Conservation (phyloP, 2,329 filamentous ascomycete genomes). For the Lomentospora prolificans region DNA sequence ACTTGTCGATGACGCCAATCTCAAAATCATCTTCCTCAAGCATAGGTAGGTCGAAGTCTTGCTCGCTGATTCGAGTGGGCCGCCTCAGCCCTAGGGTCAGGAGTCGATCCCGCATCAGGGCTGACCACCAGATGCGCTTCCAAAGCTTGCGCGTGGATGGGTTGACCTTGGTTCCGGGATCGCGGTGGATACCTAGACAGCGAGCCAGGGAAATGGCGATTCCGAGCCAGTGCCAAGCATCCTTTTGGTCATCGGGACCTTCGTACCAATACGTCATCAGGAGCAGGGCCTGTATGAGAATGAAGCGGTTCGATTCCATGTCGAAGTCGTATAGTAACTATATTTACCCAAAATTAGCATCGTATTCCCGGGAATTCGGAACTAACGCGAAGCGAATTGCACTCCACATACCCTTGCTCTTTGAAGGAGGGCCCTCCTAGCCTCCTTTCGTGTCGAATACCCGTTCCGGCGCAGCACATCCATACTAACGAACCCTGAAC, state of each 20-base stretch:
- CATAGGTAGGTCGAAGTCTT: constrained; percentile 60
- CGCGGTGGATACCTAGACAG: constrained; percentile 57
- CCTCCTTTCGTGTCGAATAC: constrained; percentile 49
- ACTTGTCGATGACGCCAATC: constrained; percentile 30
- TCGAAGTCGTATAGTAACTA: constrained; percentile 60
- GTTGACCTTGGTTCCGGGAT: constrained; percentile 52
- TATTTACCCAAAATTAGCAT: background rate
- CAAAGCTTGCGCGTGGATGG: constrained; percentile 47
- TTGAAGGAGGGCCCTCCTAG: constrained; percentile 55
- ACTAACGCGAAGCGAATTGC: constrained; percentile 10
- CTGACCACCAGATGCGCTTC: constrained; percentile 65
- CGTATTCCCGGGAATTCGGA: no score
- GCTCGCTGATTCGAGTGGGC: constrained; percentile 55
- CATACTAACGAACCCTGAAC: constrained; percentile 54
- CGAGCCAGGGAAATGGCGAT: constrained; percentile 58
- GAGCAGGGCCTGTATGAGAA: constrained; percentile 53
- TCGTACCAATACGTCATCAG: constrained; percentile 64
- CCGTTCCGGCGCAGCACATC: constrained; percentile 49
- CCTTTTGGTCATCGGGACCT: constrained; percentile 59
- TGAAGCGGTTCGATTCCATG: constrained; percentile 57
- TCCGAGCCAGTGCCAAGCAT: constrained; percentile 65
- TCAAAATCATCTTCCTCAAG: constrained; percentile 56
- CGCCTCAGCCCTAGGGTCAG: constrained; percentile 59
- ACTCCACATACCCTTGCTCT: constrained; percentile 42
- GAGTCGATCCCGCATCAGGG: constrained; percentile 56